Base-by-base conservation (phyloP, 1,139 yeast species). In the Geotrichum klebahnii region DNA sequence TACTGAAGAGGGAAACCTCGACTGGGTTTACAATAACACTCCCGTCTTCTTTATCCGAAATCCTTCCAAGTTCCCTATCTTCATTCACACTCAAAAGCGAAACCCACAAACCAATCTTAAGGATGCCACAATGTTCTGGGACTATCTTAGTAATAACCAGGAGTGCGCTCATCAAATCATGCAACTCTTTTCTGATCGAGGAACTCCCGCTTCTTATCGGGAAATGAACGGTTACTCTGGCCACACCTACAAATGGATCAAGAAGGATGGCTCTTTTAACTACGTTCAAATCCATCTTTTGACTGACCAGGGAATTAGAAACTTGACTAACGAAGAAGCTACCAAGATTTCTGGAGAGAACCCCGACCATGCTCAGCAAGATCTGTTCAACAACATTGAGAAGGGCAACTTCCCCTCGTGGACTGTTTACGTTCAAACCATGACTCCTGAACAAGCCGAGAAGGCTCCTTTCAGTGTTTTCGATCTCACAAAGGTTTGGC, bases 11-110 rank as follows among this genome's bases (percentile, higher is more conserved):
- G 96, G 96, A 62, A 83, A 82, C 72, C 75, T 83, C 69, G 96
- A 87, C 74, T 82, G 86, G 76, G 96, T 87, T 35, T 84, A 82
- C 76, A 87, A 86, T 77, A 87, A 87, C 75, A 87, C 95, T 39
- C 96, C 96, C 29, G 79, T 87, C 51, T 87, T 87, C 70, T 87
- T 87, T 72, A 75, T 87, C 59, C 79, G 95, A 67, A 92, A 87
- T 70, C 95, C 95, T 55, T 75, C 84, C 53, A 85, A 87, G 75
- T 87, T 87, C 75, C 95, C 95, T 47, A 83, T 82, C 69, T 86
- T 87, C 67, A 86, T 87, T 65, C 95, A 87, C 75, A 84, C 95
- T n/a, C 83, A 84, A 68, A 84, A 84, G 79, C 79, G 92, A 66
- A 80, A 84, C 71, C 95, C 95, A 44, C 80, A 84, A 70, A 85